These are phyloP conservation scores for Dothistroma septosporum DNA, from an alignment of 2,329 filamentous ascomycete species.

Conservation along the genomic window DNA sequence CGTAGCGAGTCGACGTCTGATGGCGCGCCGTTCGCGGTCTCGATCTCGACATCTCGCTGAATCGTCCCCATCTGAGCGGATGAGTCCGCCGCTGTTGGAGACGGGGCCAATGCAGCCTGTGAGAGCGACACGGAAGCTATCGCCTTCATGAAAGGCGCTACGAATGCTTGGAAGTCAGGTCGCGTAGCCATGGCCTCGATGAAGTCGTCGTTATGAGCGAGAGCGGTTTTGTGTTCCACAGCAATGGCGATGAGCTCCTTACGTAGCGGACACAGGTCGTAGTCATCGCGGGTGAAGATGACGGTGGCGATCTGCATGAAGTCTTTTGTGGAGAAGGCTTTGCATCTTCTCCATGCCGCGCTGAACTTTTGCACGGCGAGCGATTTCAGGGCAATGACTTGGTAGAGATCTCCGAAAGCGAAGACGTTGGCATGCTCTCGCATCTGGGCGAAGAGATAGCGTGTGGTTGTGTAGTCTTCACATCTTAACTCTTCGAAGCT, in stretches of 20 bases:
- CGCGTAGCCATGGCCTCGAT: not conserved
- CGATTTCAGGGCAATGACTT: constrained; percentile 8
- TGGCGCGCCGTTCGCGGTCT: too few relatives aligned
- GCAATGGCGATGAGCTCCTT: constrained; percentile 1
- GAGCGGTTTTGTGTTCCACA: not conserved
- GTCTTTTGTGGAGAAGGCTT: not conserved
- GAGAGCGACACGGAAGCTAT: too few relatives aligned
- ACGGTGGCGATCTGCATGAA: constrained; percentile 1
- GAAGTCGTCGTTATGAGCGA: not conserved
- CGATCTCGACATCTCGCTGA: too few relatives aligned
- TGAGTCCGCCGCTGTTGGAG: not conserved
- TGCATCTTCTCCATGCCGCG: not conserved
- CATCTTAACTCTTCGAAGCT: too few relatives aligned
- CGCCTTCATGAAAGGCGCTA: not conserved
- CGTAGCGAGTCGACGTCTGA: too few relatives aligned
- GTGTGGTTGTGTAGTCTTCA: too few relatives aligned
- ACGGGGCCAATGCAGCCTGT: too few relatives aligned
- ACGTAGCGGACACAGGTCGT: constrained; percentile 6
- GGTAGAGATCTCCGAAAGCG: constrained; percentile 13
- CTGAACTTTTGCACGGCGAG: constrained; percentile 12
- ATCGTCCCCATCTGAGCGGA: not conserved
- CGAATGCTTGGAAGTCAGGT: constrained; percentile 4
- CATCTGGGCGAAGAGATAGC: too few relatives aligned
- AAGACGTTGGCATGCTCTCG: constrained; percentile 11
- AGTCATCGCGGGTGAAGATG: not conserved